phyloP scores from a whole-genome alignment of 2,329 filamentous ascomycete species.

The Exophiala mesophila region DNA sequence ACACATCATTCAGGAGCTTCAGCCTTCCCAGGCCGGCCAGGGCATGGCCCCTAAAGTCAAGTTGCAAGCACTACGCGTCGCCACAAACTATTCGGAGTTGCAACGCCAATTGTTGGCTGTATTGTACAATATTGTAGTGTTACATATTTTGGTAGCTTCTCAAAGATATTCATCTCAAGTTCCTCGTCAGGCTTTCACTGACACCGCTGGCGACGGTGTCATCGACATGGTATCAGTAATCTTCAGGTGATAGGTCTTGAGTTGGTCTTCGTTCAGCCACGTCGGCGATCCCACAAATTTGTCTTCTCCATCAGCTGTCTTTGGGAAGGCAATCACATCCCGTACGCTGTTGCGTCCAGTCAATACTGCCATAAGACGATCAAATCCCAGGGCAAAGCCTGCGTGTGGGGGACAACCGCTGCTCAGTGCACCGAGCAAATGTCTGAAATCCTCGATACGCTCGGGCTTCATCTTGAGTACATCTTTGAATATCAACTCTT shows the following conservation, averaged over 20 bases:
- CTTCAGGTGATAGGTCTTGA: constrained; percentile 55
- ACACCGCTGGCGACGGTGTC: too few relatives aligned
- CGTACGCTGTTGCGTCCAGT: constrained; percentile 70
- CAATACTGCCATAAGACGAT: constrained; percentile 77
- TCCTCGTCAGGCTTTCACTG: not conserved
- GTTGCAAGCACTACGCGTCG: too few relatives aligned
- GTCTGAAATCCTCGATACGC: constrained; percentile 74
- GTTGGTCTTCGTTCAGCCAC: constrained; percentile 56
- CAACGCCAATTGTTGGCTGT: too few relatives aligned
- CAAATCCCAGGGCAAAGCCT: constrained; percentile 87
- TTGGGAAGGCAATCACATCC: constrained; percentile 96
- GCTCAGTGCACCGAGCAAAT: constrained; percentile 74
- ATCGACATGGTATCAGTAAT: too few relatives aligned
- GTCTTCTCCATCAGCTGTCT: constrained; percentile 86
- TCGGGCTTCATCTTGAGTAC: constrained; percentile 71
- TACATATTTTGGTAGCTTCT: too few relatives aligned
- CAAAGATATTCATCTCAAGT: too few relatives aligned
- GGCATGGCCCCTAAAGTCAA: too few relatives aligned
- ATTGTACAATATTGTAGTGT: too few relatives aligned
- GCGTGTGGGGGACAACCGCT: constrained; percentile 92
- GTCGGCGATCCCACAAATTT: constrained; percentile 74
- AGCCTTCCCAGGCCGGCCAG: too few relatives aligned
- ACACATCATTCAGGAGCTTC: too few relatives aligned
- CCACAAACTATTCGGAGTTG: too few relatives aligned
- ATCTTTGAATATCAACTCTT: constrained; percentile 78